Conservation (phyloP, 78 protist genomes). For the Planoprotostelium fungivorum region DNA sequence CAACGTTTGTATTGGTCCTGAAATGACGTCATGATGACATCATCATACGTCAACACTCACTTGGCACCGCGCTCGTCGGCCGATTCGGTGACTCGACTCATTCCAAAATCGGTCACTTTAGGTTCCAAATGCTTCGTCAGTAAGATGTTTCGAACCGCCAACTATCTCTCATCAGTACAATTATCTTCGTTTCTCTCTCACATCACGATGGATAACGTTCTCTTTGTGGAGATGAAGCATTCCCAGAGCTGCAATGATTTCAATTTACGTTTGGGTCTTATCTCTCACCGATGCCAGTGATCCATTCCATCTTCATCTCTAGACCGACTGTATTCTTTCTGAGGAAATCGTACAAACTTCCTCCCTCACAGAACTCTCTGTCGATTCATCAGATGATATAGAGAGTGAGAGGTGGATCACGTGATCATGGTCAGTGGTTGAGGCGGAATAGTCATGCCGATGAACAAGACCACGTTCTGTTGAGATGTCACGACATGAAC, state of each 20-base stretch:
- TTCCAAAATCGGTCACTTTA: not conserved
- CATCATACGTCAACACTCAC: not conserved
- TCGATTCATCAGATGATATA: not conserved
- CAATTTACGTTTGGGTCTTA: not conserved
- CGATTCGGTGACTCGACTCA: not conserved
- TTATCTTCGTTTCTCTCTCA: not conserved
- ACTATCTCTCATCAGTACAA: not conserved
- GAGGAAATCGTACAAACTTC: not conserved
- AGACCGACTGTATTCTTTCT: not conserved
- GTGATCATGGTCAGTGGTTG: not conserved
- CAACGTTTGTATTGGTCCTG: not conserved
- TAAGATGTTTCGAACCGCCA: not conserved
- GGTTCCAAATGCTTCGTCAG: not conserved
- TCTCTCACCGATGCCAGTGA: not conserved
- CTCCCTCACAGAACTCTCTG: not conserved
- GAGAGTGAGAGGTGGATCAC: not conserved
- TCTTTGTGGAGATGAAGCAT: not conserved
- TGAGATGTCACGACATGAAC: too few species aligned
- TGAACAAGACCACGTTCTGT: not conserved
- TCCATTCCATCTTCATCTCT: not conserved
- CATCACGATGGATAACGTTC: not conserved
- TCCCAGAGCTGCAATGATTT: not conserved
- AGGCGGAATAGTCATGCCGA: not conserved
- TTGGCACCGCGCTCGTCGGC: not conserved
- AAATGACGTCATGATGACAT: not conserved